Conservation (phyloP, 2,329 filamentous ascomycete species). For the Fusarium sp. region DNA sequence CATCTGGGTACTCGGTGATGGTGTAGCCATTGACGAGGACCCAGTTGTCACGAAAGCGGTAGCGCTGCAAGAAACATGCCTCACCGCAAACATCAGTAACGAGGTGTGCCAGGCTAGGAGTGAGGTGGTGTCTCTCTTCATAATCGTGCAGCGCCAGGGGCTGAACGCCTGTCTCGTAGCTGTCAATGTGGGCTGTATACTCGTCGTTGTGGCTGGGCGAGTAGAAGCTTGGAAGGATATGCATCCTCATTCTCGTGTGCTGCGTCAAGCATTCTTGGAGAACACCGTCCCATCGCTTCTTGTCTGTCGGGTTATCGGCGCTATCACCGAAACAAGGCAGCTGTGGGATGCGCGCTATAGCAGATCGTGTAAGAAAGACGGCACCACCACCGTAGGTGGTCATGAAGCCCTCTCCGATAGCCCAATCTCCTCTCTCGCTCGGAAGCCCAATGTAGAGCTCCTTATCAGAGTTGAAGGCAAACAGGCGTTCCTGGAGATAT, state of each 20-base stretch:
- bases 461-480: constrained; percentile 47
- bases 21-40: constrained; percentile 61
- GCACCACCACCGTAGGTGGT: constrained; percentile 60
- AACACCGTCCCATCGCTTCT: constrained; percentile 55
- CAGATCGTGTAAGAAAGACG: constrained; percentile 54
- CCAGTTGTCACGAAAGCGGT: constrained; percentile 60
- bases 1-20: constrained; percentile 56
- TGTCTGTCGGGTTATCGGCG: constrained; percentile 23
- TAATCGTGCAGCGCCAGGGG: constrained; percentile 57
- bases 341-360: constrained; percentile 49
- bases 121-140: constrained; percentile 52
- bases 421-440: constrained; percentile 58
- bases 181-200: constrained; percentile 44
- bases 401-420: constrained; percentile 49
- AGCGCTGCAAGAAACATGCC: constrained; percentile 60
- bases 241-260: constrained; percentile 52
- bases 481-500: constrained; percentile 53
- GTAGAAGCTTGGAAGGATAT: constrained; percentile 58
- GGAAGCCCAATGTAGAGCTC: constrained; percentile 58
- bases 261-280: constrained; percentile 56
- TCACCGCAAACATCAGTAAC: constrained; percentile 59
- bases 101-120: constrained; percentile 55
- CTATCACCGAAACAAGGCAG: constrained; percentile 52
- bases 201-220: constrained; percentile 50
- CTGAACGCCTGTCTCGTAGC: constrained; percentile 55